Conservation (phyloP, 805 yeast genomes). For the Saturnispora diversa region DNA sequence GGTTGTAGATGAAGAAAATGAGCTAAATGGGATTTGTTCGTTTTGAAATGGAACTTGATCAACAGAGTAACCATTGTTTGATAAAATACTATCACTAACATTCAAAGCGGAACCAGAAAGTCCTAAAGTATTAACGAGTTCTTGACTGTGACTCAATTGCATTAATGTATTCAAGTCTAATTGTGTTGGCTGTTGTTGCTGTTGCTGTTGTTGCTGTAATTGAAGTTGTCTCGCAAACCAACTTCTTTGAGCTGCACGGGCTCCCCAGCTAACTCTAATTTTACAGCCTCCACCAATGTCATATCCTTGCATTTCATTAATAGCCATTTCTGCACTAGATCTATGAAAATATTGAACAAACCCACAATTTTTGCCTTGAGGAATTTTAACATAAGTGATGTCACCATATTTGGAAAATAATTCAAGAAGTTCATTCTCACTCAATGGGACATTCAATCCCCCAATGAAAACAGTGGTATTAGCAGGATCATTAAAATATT, state of each 20-base stretch:
- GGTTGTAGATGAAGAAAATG: conserved; percentile 17
- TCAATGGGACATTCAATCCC: conserved; percentile 51
- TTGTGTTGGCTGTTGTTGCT: conserved; percentile 17
- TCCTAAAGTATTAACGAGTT: conserved; percentile 21
- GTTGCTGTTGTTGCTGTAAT: conserved; percentile 25
- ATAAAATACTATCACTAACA: conserved; percentile 19
- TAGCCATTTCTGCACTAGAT: conserved; percentile 78
- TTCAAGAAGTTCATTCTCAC: conserved; percentile 53
- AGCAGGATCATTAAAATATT: conserved; percentile 64
- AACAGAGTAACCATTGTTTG: conserved; percentile 13
- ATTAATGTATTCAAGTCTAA: conserved; percentile 13
- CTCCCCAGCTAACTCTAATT: conserved; percentile 83
- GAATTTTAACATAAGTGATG: conserved; percentile 70
- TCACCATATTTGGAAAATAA: conserved; percentile 64
- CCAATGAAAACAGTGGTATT: conserved; percentile 77
- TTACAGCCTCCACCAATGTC: conserved; percentile 72
- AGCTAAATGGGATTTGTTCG: conserved; percentile 25
- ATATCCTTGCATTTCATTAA: conserved; percentile 81
- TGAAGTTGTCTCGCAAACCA: conserved; percentile 30
- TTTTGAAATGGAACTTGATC: conserved; percentile 20
- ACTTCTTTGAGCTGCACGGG: conserved; percentile 40
- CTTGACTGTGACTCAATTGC: conserved; percentile 14
- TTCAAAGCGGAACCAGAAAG: conserved; percentile 20
- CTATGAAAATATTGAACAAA: conserved; percentile 76
- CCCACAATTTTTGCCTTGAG: conserved; percentile 72